phyloP scores from a whole-genome alignment of 2,329 filamentous ascomycete genomes.

The Berkeleyomyces basicola region DNA sequence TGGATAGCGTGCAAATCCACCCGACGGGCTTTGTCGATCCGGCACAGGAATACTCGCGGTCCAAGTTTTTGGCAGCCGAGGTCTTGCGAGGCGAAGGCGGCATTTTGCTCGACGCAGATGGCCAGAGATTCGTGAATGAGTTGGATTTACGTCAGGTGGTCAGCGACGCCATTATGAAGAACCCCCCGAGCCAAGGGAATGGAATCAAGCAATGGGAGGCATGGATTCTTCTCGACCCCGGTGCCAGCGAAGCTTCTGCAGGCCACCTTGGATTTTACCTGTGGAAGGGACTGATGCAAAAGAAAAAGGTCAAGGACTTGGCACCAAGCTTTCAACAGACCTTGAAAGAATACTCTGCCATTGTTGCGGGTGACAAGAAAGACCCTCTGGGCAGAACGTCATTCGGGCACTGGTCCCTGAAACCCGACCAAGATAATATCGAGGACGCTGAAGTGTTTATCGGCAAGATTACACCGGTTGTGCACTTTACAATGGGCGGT shows the following conservation, averaged over 20 bases:
- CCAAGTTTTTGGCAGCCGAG: conserved; percentile 49
- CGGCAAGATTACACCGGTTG: conserved; percentile 43
- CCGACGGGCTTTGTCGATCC: conserved; percentile 48
- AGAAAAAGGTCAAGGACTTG: conserved; percentile 36
- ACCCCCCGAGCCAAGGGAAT: conserved; percentile 15
- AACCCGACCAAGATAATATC: conserved; percentile 23
- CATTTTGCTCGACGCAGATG: conserved; percentile 30
- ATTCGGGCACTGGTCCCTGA: conserved; percentile 40
- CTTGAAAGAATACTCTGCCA: conserved; percentile 32
- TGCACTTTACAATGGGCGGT: conserved; percentile 53
- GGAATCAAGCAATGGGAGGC: conserved; percentile 39
- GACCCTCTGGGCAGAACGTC: conserved; percentile 32
- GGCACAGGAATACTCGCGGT: conserved; percentile 24
- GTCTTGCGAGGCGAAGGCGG: conserved; percentile 46
- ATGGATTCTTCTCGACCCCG: conserved; percentile 41
- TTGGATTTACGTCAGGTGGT: conserved; percentile 41
- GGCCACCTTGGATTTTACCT: conserved; percentile 46
- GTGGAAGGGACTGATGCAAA: conserved; percentile 43
- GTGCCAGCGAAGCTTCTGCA: conserved; percentile 32
- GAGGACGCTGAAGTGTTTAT: conserved; percentile 38
- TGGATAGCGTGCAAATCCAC: conserved; percentile 45
- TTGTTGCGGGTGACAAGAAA: conserved; percentile 23
- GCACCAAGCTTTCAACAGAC: conserved; percentile 23
- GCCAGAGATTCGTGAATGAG: conserved; percentile 44
- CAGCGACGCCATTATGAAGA: conserved; percentile 33